A percentile compares a stretch with the other conserved stretches of the same genome.
phyloP scores from a whole-genome alignment of 345 rosid genomes.

The Corchorus olitorius region DNA sequence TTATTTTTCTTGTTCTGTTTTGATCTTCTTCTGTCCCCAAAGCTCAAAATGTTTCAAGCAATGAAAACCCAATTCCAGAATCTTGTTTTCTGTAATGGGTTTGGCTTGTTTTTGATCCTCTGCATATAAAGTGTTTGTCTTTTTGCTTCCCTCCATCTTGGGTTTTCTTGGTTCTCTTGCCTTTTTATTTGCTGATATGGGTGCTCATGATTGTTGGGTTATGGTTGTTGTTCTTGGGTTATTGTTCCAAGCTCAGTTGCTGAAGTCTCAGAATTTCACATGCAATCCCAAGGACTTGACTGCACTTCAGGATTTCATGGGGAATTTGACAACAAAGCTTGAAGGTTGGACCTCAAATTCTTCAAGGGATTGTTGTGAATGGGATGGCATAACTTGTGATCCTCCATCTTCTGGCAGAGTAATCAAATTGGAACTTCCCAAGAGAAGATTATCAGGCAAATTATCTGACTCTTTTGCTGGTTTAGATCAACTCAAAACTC shows the following conservation, averaged over 20 bases:
- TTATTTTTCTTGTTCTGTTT: not conserved
- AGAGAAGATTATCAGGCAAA: slow-evolving; percentile 44
- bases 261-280: slow-evolving; percentile 41
- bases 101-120: slow-evolving; percentile 21
- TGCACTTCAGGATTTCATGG: slow-evolving; percentile 49
- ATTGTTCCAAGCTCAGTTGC: slow-evolving; percentile 29
- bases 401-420: slow-evolving; percentile 49
- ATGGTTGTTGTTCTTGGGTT: slow-evolving; percentile 38
- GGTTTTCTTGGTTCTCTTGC: not conserved
- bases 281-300: slow-evolving; percentile 55
- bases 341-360: slow-evolving; percentile 42
- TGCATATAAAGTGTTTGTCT: not conserved
- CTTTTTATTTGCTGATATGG: slow-evolving; percentile 41
- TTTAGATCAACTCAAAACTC: slow-evolving; percentile 48
- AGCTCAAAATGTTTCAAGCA: slow-evolving; percentile 21
- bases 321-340: slow-evolving; percentile 39
- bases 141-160: not conserved
- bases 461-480: slow-evolving; percentile 50
- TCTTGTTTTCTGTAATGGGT: slow-evolving; percentile 15
- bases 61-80: slow-evolving; percentile 19
- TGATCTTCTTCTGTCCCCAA: not conserved
- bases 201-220: slow-evolving; percentile 36
- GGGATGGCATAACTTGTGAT: slow-evolving; percentile 63
- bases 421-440: slow-evolving; percentile 41
- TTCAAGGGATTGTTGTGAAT: slow-evolving; percentile 54